Evolutionary conservation across 352 stramenopile species (phyloP).

Genomic region (Halophytophthora batemanensis): DNA sequence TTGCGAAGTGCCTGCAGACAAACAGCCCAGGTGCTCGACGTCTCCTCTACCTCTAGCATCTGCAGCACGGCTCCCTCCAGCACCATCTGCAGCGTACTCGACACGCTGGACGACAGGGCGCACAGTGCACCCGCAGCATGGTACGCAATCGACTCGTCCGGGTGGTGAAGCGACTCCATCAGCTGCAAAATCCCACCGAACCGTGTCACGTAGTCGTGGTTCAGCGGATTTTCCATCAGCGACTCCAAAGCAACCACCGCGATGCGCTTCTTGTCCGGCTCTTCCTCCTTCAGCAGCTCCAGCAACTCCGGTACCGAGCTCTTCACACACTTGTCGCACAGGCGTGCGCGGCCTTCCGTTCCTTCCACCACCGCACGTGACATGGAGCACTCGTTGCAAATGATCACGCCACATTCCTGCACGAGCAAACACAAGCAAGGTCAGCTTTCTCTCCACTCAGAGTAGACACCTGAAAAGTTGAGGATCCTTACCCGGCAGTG

Average conservation of each 20-base stretch:
- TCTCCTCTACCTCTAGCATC: constrained; percentile 86
- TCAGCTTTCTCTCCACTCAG: neutral
- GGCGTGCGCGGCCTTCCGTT: constrained; percentile 64
- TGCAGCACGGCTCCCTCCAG: constrained; percentile 85
- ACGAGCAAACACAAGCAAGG: neutral
- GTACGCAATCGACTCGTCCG: constrained; percentile 60
- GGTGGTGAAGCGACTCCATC: constrained; percentile 66
- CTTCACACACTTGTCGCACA: constrained; percentile 86
- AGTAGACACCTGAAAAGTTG: neutral
- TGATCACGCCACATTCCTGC: constrained; percentile 85
- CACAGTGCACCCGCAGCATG: constrained; percentile 77
- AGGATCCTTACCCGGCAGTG: constrained; percentile 65
- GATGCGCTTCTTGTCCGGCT: constrained; percentile 58
- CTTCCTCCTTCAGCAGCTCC: constrained; percentile 48
- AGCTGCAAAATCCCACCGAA: constrained; percentile 68
- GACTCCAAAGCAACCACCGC: constrained; percentile 77
- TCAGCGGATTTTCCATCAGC: constrained; percentile 79
- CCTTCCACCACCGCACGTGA: constrained; percentile 83
- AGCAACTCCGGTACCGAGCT: constrained; percentile 73
- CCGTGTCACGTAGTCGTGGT: constrained; percentile 84
- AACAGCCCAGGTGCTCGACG: constrained; percentile 68
- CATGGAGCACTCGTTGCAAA: constrained; percentile 84
- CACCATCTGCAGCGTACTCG: constrained; percentile 84
- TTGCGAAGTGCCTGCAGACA: constrained; percentile 81
- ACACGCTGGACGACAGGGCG: constrained; percentile 72